These are phyloP conservation scores for Cornus controversa DNA, from an alignment of 148 eudicot species.

Conservation along the genomic window DNA sequence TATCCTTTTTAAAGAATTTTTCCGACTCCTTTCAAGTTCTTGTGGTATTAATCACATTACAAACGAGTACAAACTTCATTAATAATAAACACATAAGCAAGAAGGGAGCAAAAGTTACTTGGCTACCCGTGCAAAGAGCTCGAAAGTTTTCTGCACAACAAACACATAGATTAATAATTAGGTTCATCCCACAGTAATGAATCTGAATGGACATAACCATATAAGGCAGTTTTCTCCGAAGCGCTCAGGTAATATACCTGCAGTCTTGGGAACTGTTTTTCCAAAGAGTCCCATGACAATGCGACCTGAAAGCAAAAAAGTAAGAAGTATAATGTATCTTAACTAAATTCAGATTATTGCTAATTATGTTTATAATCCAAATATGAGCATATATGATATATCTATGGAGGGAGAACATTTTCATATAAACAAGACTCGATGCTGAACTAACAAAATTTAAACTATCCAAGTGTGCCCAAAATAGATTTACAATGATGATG, in stretches of 20 bases:
- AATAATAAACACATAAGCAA: too few relatives aligned
- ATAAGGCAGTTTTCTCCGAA: neutral
- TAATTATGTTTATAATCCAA: neutral
- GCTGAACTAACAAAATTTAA: too few relatives aligned
- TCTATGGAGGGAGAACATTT: neutral
- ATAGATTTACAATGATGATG: neutral
- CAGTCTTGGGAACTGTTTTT: constrained; percentile 82
- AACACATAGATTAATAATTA: constrained; percentile 10
- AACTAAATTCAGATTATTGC: neutral
- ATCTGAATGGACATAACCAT: neutral
- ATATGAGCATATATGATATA: neutral
- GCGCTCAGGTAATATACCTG: constrained; percentile 42
- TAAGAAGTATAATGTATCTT: neutral
- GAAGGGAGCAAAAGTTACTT: constrained; percentile 55
- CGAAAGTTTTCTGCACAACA: constrained; percentile 87
- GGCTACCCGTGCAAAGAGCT: constrained; percentile 98
- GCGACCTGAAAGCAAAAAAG: constrained; percentile 60
- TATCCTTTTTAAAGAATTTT: too few relatives aligned
- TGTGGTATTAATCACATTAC: neutral
- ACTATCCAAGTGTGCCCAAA: neutral
- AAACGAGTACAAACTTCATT: neutral
- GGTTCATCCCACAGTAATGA: neutral
- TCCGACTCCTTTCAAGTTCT: too few relatives aligned
- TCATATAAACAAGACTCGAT: too few relatives aligned
- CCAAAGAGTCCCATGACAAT: constrained; percentile 90